phyloP scores from a whole-genome alignment of 1,284 basidiomycete genomes.

The Fomes fomentarius region DNA sequence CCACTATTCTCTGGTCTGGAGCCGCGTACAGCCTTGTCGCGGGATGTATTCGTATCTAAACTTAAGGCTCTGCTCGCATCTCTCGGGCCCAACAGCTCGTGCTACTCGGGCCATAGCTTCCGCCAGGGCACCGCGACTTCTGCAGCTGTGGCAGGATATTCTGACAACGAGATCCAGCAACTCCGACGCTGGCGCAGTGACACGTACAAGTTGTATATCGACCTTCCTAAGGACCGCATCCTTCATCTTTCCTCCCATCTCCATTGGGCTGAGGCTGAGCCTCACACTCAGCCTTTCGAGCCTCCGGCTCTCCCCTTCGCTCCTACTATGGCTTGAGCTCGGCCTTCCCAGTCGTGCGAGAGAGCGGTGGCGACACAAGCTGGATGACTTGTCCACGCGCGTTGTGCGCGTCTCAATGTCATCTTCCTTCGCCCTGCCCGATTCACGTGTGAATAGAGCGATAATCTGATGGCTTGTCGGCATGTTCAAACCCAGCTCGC shows the following conservation, averaged over 20 bases:
- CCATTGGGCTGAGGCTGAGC: constrained; percentile 33
- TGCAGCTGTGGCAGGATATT: constrained; percentile 34
- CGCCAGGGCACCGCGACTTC: constrained; percentile 24
- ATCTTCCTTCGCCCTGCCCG: too few species aligned
- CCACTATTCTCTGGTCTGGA: not conserved
- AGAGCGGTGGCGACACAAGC: constrained; percentile 11
- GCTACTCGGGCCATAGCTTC: constrained; percentile 35
- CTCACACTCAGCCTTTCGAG: constrained; percentile 11
- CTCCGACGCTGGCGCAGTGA: constrained; percentile 40
- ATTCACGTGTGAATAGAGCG: too few species aligned
- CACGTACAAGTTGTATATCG: constrained; percentile 39
- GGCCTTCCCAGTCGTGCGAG: constrained; percentile 9
- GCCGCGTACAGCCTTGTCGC: too few species aligned
- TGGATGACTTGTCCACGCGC: too few species aligned
- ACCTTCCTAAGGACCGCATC: constrained; percentile 26
- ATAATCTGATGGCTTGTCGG: too few species aligned
- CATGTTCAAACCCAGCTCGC: too few species aligned
- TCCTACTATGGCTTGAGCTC: constrained; percentile 14
- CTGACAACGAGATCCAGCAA: constrained; percentile 39
- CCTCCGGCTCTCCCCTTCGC: constrained; percentile 9
- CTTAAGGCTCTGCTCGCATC: constrained; percentile 24
- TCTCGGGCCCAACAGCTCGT: constrained; percentile 29
- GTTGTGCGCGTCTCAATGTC: too few species aligned
- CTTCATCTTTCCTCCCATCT: constrained; percentile 34
- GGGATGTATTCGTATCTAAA: not conserved